Percentiles rank a stretch among this genome's conserved stretches.
phyloP scores from a whole-genome alignment of 2,329 filamentous ascomycete species.

The Botrytis porri region DNA sequence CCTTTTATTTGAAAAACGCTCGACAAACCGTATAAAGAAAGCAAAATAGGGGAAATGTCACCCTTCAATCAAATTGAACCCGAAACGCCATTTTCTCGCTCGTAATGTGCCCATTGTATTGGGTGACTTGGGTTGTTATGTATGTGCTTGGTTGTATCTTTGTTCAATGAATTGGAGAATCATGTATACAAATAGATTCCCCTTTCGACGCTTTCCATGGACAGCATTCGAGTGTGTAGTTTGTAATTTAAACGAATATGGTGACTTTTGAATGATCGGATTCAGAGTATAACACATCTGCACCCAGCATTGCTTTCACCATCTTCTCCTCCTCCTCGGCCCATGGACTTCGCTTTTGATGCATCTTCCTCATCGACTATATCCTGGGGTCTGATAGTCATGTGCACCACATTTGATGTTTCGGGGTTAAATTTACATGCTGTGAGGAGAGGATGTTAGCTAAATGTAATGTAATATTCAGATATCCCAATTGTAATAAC shows the following conservation, averaged over 20 bases:
- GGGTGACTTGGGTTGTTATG: background rate
- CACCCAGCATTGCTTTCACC: constrained; percentile 58
- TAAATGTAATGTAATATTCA: background rate
- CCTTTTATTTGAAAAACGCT: constrained; percentile 1
- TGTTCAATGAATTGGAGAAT: background rate
- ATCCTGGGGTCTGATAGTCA: constrained; percentile 86
- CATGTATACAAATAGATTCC: background rate
- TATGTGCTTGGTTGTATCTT: background rate
- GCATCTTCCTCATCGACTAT: constrained; percentile 67
- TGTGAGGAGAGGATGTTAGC: constrained; percentile 39
- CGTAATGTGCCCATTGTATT: background rate
- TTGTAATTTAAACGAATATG: background rate
- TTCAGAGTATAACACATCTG: constrained; percentile 61
- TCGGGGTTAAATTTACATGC: constrained; percentile 77
- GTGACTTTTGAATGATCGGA: background rate
- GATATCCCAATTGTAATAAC: background rate
- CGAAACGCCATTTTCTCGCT: background rate
- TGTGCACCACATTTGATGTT: constrained; percentile 83
- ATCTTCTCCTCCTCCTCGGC: constrained; percentile 51
- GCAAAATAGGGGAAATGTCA: background rate
- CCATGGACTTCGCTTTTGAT: constrained; percentile 34
- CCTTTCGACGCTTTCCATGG: background rate
- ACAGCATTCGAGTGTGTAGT: background rate
- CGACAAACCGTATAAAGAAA: background rate
- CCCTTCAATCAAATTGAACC: background rate